Conservation (phyloP, 495 filamentous ascomycete species). For the Talaromyces trachyspermus region DNA sequence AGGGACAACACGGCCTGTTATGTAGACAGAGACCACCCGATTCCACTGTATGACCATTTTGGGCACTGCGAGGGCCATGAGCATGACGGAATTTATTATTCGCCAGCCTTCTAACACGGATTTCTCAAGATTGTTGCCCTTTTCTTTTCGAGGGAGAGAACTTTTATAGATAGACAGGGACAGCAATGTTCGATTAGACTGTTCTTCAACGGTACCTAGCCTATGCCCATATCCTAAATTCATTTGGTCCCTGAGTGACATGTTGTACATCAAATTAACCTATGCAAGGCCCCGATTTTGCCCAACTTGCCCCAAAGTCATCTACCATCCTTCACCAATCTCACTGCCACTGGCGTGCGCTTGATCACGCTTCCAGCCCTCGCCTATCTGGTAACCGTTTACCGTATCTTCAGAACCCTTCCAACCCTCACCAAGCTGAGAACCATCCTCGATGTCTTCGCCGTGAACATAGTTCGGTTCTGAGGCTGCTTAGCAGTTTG, state of each 20-base stretch:
- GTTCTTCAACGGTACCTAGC: not conserved
- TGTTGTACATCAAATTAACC: not conserved
- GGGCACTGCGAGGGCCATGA: conserved; percentile 13
- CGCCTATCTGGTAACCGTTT: not conserved
- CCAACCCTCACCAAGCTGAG: conserved; percentile 3
- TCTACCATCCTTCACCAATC: conserved; percentile 7
- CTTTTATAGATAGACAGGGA: not conserved
- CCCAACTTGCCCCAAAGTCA: not conserved
- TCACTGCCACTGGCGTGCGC: not conserved
- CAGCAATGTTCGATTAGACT: not conserved
- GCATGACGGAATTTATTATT: conserved; percentile 8
- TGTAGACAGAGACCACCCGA: not conserved
- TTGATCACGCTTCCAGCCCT: not conserved
- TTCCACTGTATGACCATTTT: conserved; percentile 13
- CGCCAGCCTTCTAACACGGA: not conserved
- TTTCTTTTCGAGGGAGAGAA: too few species aligned
- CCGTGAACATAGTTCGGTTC: not conserved
- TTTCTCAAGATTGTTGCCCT: not conserved
- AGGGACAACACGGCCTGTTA: conserved; percentile 13
- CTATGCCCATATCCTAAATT: not conserved
- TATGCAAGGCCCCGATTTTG: not conserved
- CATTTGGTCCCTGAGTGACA: not conserved
- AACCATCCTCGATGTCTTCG: not conserved
- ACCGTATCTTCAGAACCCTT: not conserved
- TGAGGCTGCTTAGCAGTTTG: not conserved